phyloP scores from a whole-genome alignment of 2,329 filamentous ascomycete species.

The Pyrenophora graminea region DNA sequence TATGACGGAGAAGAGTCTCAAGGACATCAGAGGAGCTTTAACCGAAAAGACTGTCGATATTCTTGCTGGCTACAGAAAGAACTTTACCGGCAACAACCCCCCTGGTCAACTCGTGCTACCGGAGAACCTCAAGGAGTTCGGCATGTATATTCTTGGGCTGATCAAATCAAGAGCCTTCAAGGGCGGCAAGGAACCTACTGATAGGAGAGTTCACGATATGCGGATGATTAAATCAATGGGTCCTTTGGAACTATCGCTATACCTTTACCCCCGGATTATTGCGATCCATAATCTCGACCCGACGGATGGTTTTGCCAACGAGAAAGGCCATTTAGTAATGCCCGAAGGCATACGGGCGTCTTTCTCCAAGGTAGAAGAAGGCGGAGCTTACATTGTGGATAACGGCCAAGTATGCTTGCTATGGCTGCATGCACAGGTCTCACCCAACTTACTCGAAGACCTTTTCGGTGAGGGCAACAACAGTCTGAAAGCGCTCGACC shows the following conservation, averaged over 20 bases:
- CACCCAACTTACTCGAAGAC: slow-evolving; percentile 86
- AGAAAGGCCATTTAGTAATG: slow-evolving; percentile 84
- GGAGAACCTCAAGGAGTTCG: slow-evolving; percentile 92
- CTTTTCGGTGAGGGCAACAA: slow-evolving; percentile 80
- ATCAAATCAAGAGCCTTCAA: slow-evolving; percentile 93
- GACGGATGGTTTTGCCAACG: slow-evolving; percentile 90
- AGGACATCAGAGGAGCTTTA: slow-evolving; percentile 80
- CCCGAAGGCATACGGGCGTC: slow-evolving; percentile 79
- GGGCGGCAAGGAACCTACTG: slow-evolving; percentile 84
- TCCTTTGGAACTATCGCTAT: slow-evolving; percentile 80
- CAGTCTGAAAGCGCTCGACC: slow-evolving; percentile 75
- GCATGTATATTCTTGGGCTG: slow-evolving; percentile 91
- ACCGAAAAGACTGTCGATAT: slow-evolving; percentile 94
- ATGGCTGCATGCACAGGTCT: slow-evolving; percentile 92
- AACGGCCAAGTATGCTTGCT: slow-evolving; percentile 90
- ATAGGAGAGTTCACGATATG: slow-evolving; percentile 88
- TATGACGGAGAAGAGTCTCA: slow-evolving; percentile 74
- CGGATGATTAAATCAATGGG: slow-evolving; percentile 89
- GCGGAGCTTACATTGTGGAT: slow-evolving; percentile 91
- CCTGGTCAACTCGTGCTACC: slow-evolving; percentile 93
- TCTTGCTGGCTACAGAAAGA: slow-evolving; percentile 87
- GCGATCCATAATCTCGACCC: slow-evolving; percentile 86
- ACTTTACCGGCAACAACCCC: slow-evolving; percentile 84
- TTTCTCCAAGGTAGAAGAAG: slow-evolving; percentile 86
- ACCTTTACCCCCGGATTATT: slow-evolving; percentile 93